Evolutionary conservation across 1,284 basidiomycete species (phyloP).

Genomic region (Apiotrichum siamense): DNA sequence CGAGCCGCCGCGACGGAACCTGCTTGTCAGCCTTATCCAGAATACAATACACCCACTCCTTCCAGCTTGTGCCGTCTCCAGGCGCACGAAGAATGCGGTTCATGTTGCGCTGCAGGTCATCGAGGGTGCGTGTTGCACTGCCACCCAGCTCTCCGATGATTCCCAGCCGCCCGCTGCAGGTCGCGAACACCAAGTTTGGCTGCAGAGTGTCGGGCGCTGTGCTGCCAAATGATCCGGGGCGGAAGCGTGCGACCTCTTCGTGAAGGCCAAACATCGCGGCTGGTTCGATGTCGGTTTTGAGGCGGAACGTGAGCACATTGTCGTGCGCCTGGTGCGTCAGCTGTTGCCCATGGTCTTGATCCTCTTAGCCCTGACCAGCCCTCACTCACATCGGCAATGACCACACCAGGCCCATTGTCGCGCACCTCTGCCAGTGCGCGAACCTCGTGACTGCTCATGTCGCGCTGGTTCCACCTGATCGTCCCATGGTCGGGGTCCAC

Average conservation of each 20-base stretch:
- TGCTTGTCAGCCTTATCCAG: constrained; percentile 32
- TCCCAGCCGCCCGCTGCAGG: constrained; percentile 72
- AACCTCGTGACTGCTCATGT: constrained; percentile 67
- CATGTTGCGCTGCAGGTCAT: constrained; percentile 72
- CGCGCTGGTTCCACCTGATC: constrained; percentile 62
- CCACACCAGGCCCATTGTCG: constrained; percentile 51
- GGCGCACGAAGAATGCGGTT: constrained; percentile 54
- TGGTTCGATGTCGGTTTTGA: constrained; percentile 39
- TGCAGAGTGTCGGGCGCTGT: constrained; percentile 26
- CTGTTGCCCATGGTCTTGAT: no score
- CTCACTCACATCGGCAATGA: constrained; percentile 66
- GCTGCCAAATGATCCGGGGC: constrained; percentile 28
- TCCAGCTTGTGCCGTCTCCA: constrained; percentile 60
- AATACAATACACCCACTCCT: constrained; percentile 52
- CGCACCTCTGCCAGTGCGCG: constrained; percentile 36
- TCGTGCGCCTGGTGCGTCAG: constrained; percentile 49
- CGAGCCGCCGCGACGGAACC: constrained; percentile 59
- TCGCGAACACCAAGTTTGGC: constrained; percentile 68
- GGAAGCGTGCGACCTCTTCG: constrained; percentile 47
- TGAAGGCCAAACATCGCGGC: constrained; percentile 48
- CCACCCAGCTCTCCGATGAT: constrained; percentile 63
- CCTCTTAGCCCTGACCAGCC: neutral
- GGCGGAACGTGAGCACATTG: constrained; percentile 61
- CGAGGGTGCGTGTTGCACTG: constrained; percentile 59
- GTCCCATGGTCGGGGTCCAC: constrained; percentile 49